Percentiles rank a stretch among this genome's conserved stretches.
phyloP scores from a whole-genome alignment of 768 basidiomycete species.

The Mycena albidolilacea region DNA sequence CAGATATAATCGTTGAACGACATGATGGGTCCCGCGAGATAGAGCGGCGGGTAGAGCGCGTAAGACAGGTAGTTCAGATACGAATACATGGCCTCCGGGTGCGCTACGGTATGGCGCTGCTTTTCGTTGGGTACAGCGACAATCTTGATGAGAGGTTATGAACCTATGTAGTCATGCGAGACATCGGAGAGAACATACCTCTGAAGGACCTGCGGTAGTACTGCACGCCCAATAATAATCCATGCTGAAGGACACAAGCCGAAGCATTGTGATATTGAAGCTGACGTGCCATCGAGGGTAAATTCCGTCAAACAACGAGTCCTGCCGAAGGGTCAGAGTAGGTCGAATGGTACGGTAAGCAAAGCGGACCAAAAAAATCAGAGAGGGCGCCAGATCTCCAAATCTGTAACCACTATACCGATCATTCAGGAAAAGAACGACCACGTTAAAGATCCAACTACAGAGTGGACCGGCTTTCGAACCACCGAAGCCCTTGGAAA shows the following conservation, averaged over 20 bases:
- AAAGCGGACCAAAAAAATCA: constrained; percentile 74
- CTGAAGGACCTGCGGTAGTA: constrained; percentile 48
- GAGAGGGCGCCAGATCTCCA: constrained; percentile 64
- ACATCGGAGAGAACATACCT: constrained; percentile 54
- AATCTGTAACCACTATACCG: constrained; percentile 81
- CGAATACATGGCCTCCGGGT: constrained; percentile 73
- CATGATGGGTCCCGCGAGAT: constrained; percentile 96
- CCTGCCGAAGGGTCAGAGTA: constrained; percentile 57
- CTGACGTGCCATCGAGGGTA: constrained; percentile 94
- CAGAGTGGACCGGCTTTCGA: constrained; percentile 64
- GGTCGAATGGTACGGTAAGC: background rate
- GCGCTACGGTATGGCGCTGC: constrained; percentile 69
- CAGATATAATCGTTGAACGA: constrained; percentile 96
- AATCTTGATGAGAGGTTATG: constrained; percentile 38
- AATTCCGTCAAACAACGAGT: constrained; percentile 75
- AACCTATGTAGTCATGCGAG: background rate
- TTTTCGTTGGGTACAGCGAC: constrained; percentile 64
- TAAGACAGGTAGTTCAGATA: constrained; percentile 86
- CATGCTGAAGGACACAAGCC: constrained; percentile 93
- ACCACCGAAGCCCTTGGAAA: constrained; percentile 64
- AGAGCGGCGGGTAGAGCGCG: constrained; percentile 92
- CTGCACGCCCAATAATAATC: constrained; percentile 91
- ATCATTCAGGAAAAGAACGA: constrained; percentile 85
- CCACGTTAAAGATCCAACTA: constrained; percentile 86
- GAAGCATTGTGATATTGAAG: constrained; percentile 97